A percentile compares a stretch with the other conserved stretches of the same genome.
Conservation (phyloP, 257 asterid genomes). For the Handroanthus guayacan region DNA sequence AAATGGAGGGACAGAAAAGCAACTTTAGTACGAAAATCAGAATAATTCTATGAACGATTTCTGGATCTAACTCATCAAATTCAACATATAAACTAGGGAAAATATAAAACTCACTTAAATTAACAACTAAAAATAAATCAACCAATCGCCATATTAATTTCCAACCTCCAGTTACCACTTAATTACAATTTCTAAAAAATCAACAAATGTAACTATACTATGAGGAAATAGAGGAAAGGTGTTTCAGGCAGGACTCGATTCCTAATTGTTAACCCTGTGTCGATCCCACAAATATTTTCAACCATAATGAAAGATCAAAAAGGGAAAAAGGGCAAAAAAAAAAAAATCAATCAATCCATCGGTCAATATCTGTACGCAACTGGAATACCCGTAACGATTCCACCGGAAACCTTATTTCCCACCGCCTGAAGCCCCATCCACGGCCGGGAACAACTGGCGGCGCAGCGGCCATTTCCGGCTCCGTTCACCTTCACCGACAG, state of each 20-base stretch:
- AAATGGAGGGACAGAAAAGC: too few species aligned
- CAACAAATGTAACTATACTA: too few species aligned
- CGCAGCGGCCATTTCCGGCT: constrained; percentile 36
- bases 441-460: constrained; percentile 45
- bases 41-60: too few species aligned
- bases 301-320: not conserved
- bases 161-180: not conserved
- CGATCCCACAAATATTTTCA: not conserved
- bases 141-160: not conserved
- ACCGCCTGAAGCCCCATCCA: constrained; percentile 44
- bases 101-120: too few species aligned
- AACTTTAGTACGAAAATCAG: too few species aligned
- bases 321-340: not conserved
- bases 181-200: constrained; percentile 8
- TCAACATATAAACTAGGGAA: too few species aligned
- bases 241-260: too few species aligned
- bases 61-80: too few species aligned
- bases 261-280: too few species aligned
- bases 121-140: not conserved
- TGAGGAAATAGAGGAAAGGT: too few species aligned
- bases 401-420: constrained; percentile 26
- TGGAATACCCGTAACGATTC: constrained; percentile 64
- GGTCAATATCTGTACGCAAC: constrained; percentile 41
- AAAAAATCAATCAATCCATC: not conserved
- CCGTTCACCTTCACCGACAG: constrained; percentile 63